Evolutionary conservation across 306 rosid species (phyloP), one percentile per base, ranked within the genome.

Genomic region (Cucurbita pepo): DNA sequence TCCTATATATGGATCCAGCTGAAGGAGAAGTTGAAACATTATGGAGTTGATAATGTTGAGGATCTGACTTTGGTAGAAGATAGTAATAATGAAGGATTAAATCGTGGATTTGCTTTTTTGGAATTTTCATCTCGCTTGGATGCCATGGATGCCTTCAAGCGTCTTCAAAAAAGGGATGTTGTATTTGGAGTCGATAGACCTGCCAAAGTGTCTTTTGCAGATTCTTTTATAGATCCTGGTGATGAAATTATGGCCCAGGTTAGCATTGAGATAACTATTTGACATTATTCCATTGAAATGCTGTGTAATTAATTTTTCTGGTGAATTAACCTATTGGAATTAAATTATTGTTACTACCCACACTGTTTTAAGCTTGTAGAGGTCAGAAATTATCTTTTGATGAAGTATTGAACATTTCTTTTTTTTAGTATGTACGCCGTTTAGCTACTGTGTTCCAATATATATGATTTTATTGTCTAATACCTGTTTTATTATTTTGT

Each of bases 241-340:
- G 97, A 91, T 83, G 97, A 95, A 83, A 89, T 95, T 65, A 95
- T 91, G 97, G 87, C 96, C 0, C 97, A 95, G 99, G 98, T 94
- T 86, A 83, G 75, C 73, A 58, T 78, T 75, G 56, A 73, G 77
- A 51, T 80, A 54, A 76, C n/a, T 75, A 81, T 78, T 70, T 41
- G 43, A 78, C 53, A 54, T 78, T 70, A 16, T 25, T 69, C 22
- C n/a, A 50, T 50, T 5, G 47, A 69, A 50, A 16, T 69, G 30
- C 8, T 30, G 12, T 30, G 74, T 69, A 25, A 47, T 8, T 14
- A 25, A 14, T 19, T 44, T 21, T 43, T 65, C 38, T 44, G n/a
- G 13, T 7, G 0, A 36, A 30, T 34, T 51, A 50, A 25, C 25
- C 5, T 7, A 25, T 22, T 67, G 11, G 37, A 67, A 47, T 6